Evolutionary conservation across 1,139 yeast species (phyloP).

Genomic region (Geotrichum reessii): DNA sequence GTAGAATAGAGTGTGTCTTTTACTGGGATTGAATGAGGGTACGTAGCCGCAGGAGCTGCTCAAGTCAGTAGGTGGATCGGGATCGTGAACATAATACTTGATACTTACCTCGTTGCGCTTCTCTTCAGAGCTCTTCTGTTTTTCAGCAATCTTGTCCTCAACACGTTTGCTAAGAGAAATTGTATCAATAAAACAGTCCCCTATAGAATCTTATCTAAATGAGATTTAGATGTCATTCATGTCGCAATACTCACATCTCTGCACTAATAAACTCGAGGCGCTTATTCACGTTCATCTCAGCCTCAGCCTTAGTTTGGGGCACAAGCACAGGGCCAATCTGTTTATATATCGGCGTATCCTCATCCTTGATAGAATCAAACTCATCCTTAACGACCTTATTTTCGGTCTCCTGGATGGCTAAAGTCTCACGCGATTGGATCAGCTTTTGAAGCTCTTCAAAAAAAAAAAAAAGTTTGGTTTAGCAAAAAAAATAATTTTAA

Average conservation of each 20-base stretch:
- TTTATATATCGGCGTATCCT: constrained; percentile 65
- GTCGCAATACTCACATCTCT: constrained; percentile 48
- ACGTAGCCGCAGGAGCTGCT: constrained; percentile 27
- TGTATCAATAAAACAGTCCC: background rate
- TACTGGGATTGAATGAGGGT: constrained; percentile 17
- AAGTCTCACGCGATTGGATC: constrained; percentile 46
- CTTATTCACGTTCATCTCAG: constrained; percentile 73
- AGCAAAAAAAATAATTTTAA: background rate
- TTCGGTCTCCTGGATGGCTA: constrained; percentile 72
- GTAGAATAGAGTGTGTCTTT: background rate
- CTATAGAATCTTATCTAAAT: background rate
- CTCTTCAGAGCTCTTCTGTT: constrained; percentile 33
- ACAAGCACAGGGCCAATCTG: constrained; percentile 86
- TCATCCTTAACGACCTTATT: constrained; percentile 76
- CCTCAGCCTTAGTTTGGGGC: constrained; percentile 82
- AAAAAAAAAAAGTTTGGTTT: background rate
- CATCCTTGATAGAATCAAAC: constrained; percentile 36
- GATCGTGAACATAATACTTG: background rate
- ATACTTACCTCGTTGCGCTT: constrained; percentile 33
- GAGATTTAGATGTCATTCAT: background rate
- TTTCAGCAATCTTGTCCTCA: constrained; percentile 33
- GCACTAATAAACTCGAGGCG: constrained; percentile 78
- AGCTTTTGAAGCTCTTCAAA: constrained; percentile 10
- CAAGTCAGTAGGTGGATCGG: background rate
- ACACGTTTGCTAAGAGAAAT: constrained; percentile 28